phyloP scores from a whole-genome alignment of 257 asterid species.

The Ballota nigra region DNA sequence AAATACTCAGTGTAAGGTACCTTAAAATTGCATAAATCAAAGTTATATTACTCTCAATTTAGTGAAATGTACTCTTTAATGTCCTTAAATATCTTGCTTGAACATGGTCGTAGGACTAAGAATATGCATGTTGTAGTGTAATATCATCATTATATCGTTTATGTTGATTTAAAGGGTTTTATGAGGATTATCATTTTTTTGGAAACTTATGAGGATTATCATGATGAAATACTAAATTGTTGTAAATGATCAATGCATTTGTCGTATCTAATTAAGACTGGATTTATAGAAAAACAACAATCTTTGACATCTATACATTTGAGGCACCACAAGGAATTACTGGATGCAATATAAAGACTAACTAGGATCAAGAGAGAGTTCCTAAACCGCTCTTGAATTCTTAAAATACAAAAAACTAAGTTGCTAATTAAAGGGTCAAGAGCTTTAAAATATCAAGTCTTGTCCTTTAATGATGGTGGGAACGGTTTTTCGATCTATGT shows the following conservation, averaged over 20 bases:
- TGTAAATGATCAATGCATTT: not conserved
- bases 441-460: slow-evolving; percentile 21
- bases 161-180: not conserved
- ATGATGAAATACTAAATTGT: not conserved
- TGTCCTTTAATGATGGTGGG: slow-evolving; percentile 28
- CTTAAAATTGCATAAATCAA: too few relatives aligned
- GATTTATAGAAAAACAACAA: not conserved
- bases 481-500: slow-evolving; percentile 40
- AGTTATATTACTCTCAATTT: not conserved
- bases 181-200: too few relatives aligned
- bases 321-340: not conserved
- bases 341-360: not conserved
- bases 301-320: not conserved
- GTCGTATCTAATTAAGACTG: not conserved
- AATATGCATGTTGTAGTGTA: not conserved
- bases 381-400: not conserved
- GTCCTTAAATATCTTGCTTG: not conserved
- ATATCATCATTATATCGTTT: not conserved
- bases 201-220: too few relatives aligned
- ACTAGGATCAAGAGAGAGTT: slow-evolving; percentile 1
- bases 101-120: not conserved
- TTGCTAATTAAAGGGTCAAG: not conserved
- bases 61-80: not conserved
- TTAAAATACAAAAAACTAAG: not conserved
- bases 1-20: not conserved